These are phyloP conservation scores for Viola pubescens DNA, from an alignment of 441 rosid genomes.

Conservation along the genomic window DNA sequence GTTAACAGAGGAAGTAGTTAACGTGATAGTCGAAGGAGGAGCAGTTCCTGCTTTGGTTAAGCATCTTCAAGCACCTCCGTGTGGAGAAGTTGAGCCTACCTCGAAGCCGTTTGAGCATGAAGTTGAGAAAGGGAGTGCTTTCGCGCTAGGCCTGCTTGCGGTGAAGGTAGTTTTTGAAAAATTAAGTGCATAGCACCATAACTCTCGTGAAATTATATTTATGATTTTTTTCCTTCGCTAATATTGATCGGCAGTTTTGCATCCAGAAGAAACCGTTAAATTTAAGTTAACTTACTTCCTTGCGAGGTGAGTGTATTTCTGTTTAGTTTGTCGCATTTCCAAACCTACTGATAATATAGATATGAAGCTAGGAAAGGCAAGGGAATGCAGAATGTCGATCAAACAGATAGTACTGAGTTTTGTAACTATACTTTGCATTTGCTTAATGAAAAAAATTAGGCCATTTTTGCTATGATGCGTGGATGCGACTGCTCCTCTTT, in stretches of 20 bases:
- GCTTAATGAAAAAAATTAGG: background rate
- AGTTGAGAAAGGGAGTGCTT: conserved; percentile 98
- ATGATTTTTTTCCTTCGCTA: no score
- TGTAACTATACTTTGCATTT: background rate
- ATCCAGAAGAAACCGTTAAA: no score
- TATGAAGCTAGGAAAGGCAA: background rate
- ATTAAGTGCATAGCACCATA: background rate
- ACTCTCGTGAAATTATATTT: no score
- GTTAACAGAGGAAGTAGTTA: conserved; percentile 80
- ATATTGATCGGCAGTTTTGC: no score
- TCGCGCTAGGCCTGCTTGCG: conserved; percentile 89
- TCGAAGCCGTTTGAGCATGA: conserved; percentile 85
- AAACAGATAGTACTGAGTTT: background rate
- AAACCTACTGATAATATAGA: no score
- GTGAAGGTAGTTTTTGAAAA: conserved; percentile 52
- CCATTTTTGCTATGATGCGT: background rate
- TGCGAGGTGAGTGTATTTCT: no score
- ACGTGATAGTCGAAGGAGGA: conserved; percentile 88
- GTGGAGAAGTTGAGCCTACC: conserved; percentile 36
- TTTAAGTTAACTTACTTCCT: no score
- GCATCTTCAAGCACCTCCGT: conserved; percentile 85
- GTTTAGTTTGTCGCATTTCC: no score
- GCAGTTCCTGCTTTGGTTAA: conserved; percentile 88
- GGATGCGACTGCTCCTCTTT: no score
- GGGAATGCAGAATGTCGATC: background rate